These are phyloP conservation scores for Sherardia arvensis DNA, from an alignment of 257 asterid genomes.

Conservation along the genomic window DNA sequence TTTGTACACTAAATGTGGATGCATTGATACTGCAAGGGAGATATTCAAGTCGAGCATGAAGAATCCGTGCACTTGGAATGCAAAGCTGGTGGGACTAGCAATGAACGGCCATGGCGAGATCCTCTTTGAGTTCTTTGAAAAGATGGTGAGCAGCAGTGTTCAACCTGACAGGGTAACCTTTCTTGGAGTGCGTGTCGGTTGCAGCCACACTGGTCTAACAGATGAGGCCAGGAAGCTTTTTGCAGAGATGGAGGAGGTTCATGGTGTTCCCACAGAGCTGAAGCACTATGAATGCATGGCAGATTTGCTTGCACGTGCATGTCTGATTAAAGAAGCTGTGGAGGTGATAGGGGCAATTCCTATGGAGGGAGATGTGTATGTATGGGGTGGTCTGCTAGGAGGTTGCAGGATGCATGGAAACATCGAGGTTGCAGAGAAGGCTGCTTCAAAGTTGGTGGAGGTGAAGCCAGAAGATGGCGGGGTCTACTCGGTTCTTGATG, in stretches of 20 bases:
- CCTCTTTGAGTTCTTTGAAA: conserved; percentile 41
- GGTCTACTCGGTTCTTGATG: too few species aligned
- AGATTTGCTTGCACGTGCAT: too few species aligned
- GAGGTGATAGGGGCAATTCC: conserved; percentile 72
- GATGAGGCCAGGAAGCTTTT: too few species aligned
- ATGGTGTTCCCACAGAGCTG: conserved; percentile 48
- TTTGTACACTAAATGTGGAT: conserved; percentile 70
- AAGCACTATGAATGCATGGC: conserved; percentile 93
- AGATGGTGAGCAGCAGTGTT: conserved; percentile 42
- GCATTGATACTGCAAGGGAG: conserved; percentile 44
- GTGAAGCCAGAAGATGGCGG: too few species aligned
- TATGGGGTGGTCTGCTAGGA: conserved; percentile 92
- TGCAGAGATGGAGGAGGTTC: conserved; percentile 49
- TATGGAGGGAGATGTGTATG: conserved; percentile 61
- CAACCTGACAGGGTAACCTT: conserved; percentile 73
- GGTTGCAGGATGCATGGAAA: too few species aligned
- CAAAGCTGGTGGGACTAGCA: conserved; percentile 70
- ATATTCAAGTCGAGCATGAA: conserved; percentile 35
- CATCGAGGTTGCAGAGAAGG: too few species aligned
- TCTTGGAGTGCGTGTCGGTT: conserved; percentile 59
- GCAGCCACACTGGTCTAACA: conserved; percentile 86
- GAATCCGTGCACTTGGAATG: conserved; percentile 67
- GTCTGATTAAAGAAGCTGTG: too few species aligned
- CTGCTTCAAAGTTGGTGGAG: too few species aligned
- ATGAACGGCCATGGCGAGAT: conserved; percentile 52